A percentile compares a stretch with the other conserved stretches of the same genome.
phyloP scores from a whole-genome alignment of 129 eudicot species.

The Saposhnikovia divaricata region DNA sequence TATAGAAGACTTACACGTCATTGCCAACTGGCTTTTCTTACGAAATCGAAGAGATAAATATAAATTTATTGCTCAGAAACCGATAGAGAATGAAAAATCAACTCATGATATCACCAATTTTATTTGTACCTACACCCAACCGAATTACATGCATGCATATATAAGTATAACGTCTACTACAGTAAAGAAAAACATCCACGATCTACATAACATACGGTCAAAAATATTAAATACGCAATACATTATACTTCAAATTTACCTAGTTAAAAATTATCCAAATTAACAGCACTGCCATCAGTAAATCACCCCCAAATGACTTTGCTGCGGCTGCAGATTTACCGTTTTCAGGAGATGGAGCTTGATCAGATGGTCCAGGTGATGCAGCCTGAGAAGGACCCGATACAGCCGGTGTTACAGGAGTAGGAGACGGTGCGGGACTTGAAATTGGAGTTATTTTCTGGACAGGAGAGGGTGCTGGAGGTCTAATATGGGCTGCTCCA shows the following conservation, averaged over 20 bases:
- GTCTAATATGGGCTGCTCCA: not conserved
- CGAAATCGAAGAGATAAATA: not conserved
- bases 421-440: too few relatives aligned
- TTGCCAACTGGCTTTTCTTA: not conserved
- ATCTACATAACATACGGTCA: not conserved
- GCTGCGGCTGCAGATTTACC: not conserved
- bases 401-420: too few relatives aligned
- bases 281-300: not conserved
- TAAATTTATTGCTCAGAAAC: not conserved
- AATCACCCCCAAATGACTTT: not conserved
- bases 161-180: not conserved
- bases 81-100: not conserved
- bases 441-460: too few relatives aligned
- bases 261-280: not conserved
- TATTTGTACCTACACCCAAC: not conserved
- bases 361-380: constrained; percentile 13
- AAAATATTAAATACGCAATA: not conserved
- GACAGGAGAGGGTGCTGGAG: not conserved
- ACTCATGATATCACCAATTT: not conserved
- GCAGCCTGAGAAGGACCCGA: not conserved
- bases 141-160: not conserved
- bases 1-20: not conserved
- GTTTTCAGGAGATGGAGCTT: not conserved
- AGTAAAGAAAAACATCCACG: not conserved
- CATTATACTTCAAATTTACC: not conserved